Evolutionary conservation across 495 filamentous ascomycete genomes (phyloP), one percentile per base, ranked within the genome.

Genomic region (Neurospora tetraspora): DNA sequence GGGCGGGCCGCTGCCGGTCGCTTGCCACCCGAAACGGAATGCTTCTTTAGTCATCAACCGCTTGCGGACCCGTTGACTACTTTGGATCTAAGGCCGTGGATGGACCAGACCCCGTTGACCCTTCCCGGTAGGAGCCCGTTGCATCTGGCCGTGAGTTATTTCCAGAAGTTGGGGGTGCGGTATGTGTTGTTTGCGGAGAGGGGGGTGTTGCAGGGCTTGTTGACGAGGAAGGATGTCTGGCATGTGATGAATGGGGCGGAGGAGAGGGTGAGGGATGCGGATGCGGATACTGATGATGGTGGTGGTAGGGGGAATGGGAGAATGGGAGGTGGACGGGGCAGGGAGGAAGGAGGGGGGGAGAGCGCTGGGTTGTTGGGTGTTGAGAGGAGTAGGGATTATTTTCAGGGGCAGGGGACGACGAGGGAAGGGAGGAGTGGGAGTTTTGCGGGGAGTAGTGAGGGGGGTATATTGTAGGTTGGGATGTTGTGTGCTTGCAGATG

Each of bases 221-320:
- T 98, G 76, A 99, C 96, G 27, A 98, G 98, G 86, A 98, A 99
- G 84, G 96, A 99, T 82, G 90, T 97, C n/a, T 98, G 94, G 92
- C 93, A 92, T 76, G 89, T 97, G 23, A 83, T 99, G 12, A 94
- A 97, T 79, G 92, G 91, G 27, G 89, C 90, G 18, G 91, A 94
- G 76, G 90, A 90, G 81, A 85, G 85, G 72, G 75, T 83, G 8
- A 75, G 81, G 20, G 78, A 81, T 65, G 23, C 23, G 14, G 6
- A n/a, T 18, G 53, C 20, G 78, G 75, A 11, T 39, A 5, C 4
- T 1, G 36, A 7, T 16, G 74, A 73, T 12, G 23, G 71, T 68
- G 37, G 75, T 14, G 36, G 72, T 16, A 27, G 69, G 38, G 39
- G 37, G 7, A 59, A 4, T 69, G 16, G 37, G n/a, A 36, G 73